phyloP scores from a whole-genome alignment of 129 eudicot species.

The Escallonia herrerae region DNA sequence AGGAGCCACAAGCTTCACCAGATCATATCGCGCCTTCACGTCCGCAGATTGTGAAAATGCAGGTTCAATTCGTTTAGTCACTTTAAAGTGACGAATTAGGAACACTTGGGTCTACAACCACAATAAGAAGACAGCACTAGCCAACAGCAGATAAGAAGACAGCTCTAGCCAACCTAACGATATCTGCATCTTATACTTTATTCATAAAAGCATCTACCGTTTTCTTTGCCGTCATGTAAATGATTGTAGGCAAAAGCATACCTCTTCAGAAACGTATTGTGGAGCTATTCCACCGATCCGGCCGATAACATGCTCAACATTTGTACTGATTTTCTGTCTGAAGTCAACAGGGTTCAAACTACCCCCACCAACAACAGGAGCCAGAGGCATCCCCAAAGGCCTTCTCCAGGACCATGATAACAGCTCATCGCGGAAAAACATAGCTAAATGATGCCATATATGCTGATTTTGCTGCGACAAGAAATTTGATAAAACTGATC shows the following conservation, averaged over 20 bases:
- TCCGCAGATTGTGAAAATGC: no score
- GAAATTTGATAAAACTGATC: neutral
- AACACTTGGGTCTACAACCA: no score
- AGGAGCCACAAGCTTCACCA: no score
- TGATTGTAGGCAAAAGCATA: constrained; percentile 7
- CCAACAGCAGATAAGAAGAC: no score
- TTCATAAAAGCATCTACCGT: no score
- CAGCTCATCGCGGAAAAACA: constrained; percentile 98
- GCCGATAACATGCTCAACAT: constrained; percentile 72
- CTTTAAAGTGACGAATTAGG: no score
- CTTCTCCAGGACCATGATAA: constrained; percentile 98
- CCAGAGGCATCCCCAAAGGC: constrained; percentile 78
- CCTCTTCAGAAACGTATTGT: constrained; percentile 88
- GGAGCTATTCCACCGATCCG: constrained; percentile 78
- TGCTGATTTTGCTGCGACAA: constrained; percentile 87
- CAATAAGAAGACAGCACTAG: no score
- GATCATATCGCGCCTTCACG: no score
- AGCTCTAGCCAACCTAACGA: no score
- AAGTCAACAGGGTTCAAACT: constrained; percentile 74
- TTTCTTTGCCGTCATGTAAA: no score
- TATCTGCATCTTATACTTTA: no score
- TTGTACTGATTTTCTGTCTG: constrained; percentile 69
- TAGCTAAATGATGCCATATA: constrained; percentile 91
- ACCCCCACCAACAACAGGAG: constrained; percentile 74
- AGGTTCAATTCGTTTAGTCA: no score